Conservation (phyloP, 2,329 filamentous ascomycete species). For the Aspergillus intermedius region DNA sequence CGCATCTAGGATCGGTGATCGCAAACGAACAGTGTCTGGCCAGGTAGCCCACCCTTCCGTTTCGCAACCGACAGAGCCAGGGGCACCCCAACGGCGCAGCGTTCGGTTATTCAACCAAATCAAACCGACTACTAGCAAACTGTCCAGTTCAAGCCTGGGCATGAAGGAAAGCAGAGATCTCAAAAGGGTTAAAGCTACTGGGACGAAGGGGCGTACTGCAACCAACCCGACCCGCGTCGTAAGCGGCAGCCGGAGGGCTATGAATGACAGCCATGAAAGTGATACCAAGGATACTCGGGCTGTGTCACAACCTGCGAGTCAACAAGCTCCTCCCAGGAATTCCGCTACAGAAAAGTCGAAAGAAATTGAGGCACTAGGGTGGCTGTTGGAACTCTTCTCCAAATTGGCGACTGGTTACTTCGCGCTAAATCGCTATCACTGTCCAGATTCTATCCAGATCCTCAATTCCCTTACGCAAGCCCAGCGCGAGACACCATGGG, state of each 20-base stretch:
- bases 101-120: constrained; percentile 66
- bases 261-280: constrained; percentile 52
- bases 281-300: constrained; percentile 57
- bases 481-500: constrained; percentile 89
- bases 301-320: constrained; percentile 25
- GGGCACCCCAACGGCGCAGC: constrained; percentile 61
- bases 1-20: constrained; percentile 47
- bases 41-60: constrained; percentile 52
- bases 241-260: constrained; percentile 78
- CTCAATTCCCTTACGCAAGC: constrained; percentile 63
- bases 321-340: constrained; percentile 24
- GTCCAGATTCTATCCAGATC: constrained; percentile 66
- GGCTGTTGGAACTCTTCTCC: constrained; percentile 71
- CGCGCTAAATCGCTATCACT: constrained; percentile 70
- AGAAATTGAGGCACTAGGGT: constrained; percentile 68
- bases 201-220: constrained; percentile 58
- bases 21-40: constrained; percentile 90
- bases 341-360: constrained; percentile 50
- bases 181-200: constrained; percentile 76
- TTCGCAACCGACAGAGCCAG: constrained; percentile 56
- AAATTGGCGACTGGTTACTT: constrained; percentile 78
- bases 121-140: constrained; percentile 58
- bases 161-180: constrained; percentile 63
- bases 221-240: constrained; percentile 78
- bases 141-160: constrained; percentile 55